Conservation (phyloP, 495 filamentous ascomycete species). For the Hypoxylon trugodes region DNA sequence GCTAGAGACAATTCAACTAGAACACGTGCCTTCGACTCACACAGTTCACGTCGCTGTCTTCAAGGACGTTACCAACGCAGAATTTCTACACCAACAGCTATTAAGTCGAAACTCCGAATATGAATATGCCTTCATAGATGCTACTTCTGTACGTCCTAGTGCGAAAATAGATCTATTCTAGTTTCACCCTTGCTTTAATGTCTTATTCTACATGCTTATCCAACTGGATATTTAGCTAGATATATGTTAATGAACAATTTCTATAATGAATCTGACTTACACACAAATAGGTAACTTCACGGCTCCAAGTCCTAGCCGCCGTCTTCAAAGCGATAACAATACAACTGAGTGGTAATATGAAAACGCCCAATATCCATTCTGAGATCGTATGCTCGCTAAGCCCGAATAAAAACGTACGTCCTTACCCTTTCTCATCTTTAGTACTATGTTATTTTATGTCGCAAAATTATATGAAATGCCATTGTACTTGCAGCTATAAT, state of each 20-base stretch:
- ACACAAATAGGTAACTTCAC: slow-evolving; percentile 67
- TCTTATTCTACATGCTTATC: neutral
- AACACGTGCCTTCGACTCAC: slow-evolving; percentile 72
- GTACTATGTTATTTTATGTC: slow-evolving; percentile 4
- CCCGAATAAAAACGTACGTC: slow-evolving; percentile 81
- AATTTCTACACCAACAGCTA: slow-evolving; percentile 80
- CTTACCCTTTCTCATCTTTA: slow-evolving; percentile 2
- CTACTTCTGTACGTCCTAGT: slow-evolving; percentile 46
- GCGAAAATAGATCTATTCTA: neutral
- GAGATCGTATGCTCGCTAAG: slow-evolving; percentile 88
- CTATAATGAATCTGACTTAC: no score
- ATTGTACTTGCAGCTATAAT: neutral
- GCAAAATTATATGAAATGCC: neutral
- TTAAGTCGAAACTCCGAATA: slow-evolving; percentile 80
- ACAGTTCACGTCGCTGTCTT: slow-evolving; percentile 78
- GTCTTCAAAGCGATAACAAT: slow-evolving; percentile 80
- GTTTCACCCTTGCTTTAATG: neutral
- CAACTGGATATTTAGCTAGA: no score
- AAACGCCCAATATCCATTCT: slow-evolving; percentile 89
- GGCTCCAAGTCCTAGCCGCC: slow-evolving; percentile 76
- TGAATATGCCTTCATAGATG: slow-evolving; percentile 94
- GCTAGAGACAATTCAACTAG: slow-evolving; percentile 66
- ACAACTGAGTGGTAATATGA: slow-evolving; percentile 63
- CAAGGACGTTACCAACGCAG: slow-evolving; percentile 75
- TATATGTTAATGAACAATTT: neutral